Base-by-base conservation (phyloP, 2,329 filamentous ascomycete species). In the Penicillium verrucosum region DNA sequence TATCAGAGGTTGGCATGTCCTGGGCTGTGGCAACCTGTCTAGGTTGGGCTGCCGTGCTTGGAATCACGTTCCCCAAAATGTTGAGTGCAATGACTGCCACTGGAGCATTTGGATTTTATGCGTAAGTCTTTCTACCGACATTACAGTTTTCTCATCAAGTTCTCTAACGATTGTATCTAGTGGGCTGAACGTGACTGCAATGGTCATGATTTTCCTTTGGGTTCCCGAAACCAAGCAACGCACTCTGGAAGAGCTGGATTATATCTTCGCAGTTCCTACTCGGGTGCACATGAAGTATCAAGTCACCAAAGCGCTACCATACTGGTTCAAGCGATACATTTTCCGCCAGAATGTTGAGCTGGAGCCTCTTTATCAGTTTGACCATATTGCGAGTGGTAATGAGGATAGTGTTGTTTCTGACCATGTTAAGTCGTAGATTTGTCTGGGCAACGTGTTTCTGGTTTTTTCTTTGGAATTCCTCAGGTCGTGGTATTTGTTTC, bases 181-280 rank as follows among this genome's bases (percentile, higher is more conserved):
- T 14, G 83, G 74, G 0, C 73, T 88, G 8, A 89, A 89, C 60
- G 61, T 86, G 4, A 66, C 83, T 2, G 85, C 85, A 0, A 76
- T 87, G 16, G 56, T 84, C 25, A 82, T 89, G 76, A 87, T 88
- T 60, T 87, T 86, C 75, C 74, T 87, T 40, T 83, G 80, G 68
- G 72, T 84, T 0, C 82, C 81, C 1, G 82, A 84, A 66, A 83
- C 81, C 4, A 84, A 82, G 60, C 78, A 83, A 64, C 77, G 78
- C 32, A 83, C 82, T 2, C 66, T 76, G 10, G 70, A 66, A 67
- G 83, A 85, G 67, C 72, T 89, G 36, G 85, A 89, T 60, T 80
- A 80, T 58, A 75, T 80, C 57, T 81, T 82, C 65, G 83, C 81
- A 5, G 83, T 88, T 4, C 83, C 84, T 2, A 85, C 82, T 7